A percentile compares a stretch with the other conserved stretches of the same genome.
Conservation (phyloP, 306 rosid genomes). For the Fagus sylvatica region DNA sequence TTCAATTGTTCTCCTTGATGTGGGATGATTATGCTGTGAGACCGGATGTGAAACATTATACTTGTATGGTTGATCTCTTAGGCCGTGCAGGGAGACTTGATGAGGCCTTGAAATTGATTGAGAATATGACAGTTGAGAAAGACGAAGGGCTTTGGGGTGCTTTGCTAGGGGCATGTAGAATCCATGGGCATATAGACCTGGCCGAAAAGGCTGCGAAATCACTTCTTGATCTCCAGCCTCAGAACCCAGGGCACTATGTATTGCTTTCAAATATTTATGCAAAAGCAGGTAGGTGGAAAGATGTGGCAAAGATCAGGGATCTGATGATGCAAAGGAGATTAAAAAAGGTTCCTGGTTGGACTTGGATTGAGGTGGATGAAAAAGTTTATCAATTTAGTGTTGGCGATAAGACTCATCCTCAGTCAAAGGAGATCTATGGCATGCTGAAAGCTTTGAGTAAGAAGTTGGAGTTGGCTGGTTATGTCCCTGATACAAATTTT, state of each 20-base stretch:
- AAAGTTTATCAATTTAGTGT: slow-evolving; percentile 54
- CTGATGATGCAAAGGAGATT: slow-evolving; percentile 56
- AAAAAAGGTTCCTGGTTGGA: slow-evolving; percentile 74
- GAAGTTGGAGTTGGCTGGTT: slow-evolving; percentile 65
- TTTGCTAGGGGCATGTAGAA: slow-evolving; percentile 75
- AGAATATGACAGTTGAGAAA: slow-evolving; percentile 52
- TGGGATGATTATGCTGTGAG: slow-evolving; percentile 54
- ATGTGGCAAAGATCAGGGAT: slow-evolving; percentile 60
- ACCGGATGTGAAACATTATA: slow-evolving; percentile 73
- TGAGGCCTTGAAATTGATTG: slow-evolving; percentile 60
- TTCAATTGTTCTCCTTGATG: slow-evolving; percentile 51
- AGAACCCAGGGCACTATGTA: slow-evolving; percentile 68
- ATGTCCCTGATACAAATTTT: slow-evolving; percentile 59
- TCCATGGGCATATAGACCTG: slow-evolving; percentile 62
- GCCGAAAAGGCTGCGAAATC: slow-evolving; percentile 64
- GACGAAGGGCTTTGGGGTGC: slow-evolving; percentile 81
- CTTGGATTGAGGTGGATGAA: slow-evolving; percentile 70
- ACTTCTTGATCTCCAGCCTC: slow-evolving; percentile 64
- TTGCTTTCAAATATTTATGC: slow-evolving; percentile 77
- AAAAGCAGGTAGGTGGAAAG: slow-evolving; percentile 71
- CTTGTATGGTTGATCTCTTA: slow-evolving; percentile 78
- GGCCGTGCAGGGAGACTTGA: slow-evolving; percentile 81
- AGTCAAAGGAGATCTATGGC: slow-evolving; percentile 51
- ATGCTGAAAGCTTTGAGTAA: slow-evolving; percentile 48
- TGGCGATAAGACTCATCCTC: slow-evolving; percentile 67